Base-by-base conservation (phyloP, 768 basidiomycete genomes). In the Clathrus columnatus region DNA sequence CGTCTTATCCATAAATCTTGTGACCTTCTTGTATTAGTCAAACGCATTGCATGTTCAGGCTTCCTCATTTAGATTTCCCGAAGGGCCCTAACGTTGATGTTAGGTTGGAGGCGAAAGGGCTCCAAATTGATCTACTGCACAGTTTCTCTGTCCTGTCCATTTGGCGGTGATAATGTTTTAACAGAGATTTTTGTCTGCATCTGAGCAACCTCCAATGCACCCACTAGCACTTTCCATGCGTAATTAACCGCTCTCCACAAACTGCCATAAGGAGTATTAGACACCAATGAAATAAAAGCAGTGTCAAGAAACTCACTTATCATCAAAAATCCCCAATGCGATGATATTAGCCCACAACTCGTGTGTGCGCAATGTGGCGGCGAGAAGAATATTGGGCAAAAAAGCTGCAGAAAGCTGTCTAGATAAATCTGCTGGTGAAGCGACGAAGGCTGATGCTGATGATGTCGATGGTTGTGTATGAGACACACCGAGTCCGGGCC, bases 321-420 rank as follows among this genome's bases (percentile, higher is more conserved):
- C 75, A 60, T 88, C 83, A 49, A 75, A 78, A 1, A 89, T 67
- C 2, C 86, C 86, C n/a, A 91, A 72, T 20, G 78, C 77, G 58
- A 80, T 82, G 2, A 76, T 77, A 63, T 90, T 88, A 56, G 78
- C 73, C 85, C 86, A 90, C 28, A 89, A 66, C 6, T 82, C 85
- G 54, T 82, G 76, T 36, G 87, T 76, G 41, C 64, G 69, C 53
- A 71, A 67, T 4, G 49, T 30, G 16, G 49, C 49, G 14, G 18
- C 24, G 10, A 50, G 2, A 7, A 50, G 49, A 14, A 30, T 50
- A 7, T 50, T 20, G 24, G 18, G 21, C 28, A 26, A 16, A 24
- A 27, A 30, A 26, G 49, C 28, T 14, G 14, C 24, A 4, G 49
- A 5, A 7, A 50, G 17, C 24, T 4, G 24, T 20, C 49, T 24